Base-by-base conservation (phyloP, 2,329 filamentous ascomycete species). In the Penicillium glabrum region DNA sequence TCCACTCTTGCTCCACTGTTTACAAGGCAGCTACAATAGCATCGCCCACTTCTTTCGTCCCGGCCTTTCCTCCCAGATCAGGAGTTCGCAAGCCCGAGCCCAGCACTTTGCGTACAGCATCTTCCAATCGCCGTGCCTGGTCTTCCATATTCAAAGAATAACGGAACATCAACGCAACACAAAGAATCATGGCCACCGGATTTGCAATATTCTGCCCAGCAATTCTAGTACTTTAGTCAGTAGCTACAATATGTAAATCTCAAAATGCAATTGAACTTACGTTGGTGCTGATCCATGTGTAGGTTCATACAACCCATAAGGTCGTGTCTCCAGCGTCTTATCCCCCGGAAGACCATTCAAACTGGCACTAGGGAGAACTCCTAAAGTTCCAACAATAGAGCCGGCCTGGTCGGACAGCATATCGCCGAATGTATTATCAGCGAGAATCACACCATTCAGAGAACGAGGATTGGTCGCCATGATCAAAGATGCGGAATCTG, bases 331-430 rank as follows among this genome's bases (percentile, higher is more conserved):
- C 19, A 64, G 45, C 1, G 49, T 51, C 52, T 64, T 66, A 54
- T 89, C 89, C 67, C 93, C 90, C 0, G 92, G 92, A 57, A 95
- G 85, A 16, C 89, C 89, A 62, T 89, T 88, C 69, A 97, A 78
- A 73, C 89, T 93, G 5, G 93, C 93, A 72, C 89, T 93, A 6
- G 93, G 92, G 61, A 96, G 78, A 56, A 97, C 82, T 9, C 93
- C 92, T 63, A 96, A 84, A 67, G 87, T 91, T 9, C 92, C 92
- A 3, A 92, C 89, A 63, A 97, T 96, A 19, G 93, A 91, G 59
- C 89, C 91, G 10, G 92, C 91, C 81, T 96, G 91, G 71, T 96
- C 93, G 67, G 86, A 91, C 69, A 97, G 89, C 73, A 97, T 96
- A 72, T 97, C 93, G 37, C 93, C 93, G 70, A 96, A 96, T 60